A percentile compares a stretch with the other conserved stretches of the same genome.
Conservation (phyloP, 2,329 filamentous ascomycete genomes). For the Nannizziopsis barbatae region DNA sequence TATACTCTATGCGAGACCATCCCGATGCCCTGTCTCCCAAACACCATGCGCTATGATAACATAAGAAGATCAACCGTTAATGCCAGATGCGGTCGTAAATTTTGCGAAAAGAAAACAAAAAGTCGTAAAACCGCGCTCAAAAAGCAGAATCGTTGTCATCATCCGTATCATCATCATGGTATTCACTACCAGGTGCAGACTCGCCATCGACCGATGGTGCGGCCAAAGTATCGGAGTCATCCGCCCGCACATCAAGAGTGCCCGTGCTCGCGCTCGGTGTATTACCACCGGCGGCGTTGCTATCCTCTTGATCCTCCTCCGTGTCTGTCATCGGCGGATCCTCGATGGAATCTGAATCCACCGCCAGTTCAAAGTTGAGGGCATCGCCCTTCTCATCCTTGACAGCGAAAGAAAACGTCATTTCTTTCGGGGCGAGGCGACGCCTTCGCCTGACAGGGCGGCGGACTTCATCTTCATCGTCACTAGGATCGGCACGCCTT, state of each 20-base stretch:
- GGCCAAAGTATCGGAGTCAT: neutral
- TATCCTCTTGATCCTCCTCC: neutral
- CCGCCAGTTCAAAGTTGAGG: constrained; percentile 11
- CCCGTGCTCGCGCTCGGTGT: neutral
- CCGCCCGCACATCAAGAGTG: neutral
- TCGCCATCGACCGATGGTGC: neutral
- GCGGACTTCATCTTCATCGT: constrained; percentile 25
- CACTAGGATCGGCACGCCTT: constrained; percentile 32
- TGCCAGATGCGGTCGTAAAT: neutral
- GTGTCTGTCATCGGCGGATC: neutral
- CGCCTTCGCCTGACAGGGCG: constrained; percentile 13
- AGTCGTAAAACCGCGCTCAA: neutral
- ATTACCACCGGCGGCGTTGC: neutral
- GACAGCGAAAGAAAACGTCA: constrained; percentile 15
- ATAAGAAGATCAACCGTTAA: neutral
- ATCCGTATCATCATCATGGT: neutral
- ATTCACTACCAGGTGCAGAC: neutral
- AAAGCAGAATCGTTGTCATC: neutral
- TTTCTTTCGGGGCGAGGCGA: constrained; percentile 15
- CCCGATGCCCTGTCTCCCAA: neutral
- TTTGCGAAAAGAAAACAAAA: neutral
- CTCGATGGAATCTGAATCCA: constrained; percentile 8
- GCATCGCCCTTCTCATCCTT: constrained; percentile 8
- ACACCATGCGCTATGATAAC: neutral
- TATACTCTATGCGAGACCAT: neutral